Evolutionary conservation across 208 protist species (phyloP).

Genomic region (Hexamita inflata): DNA sequence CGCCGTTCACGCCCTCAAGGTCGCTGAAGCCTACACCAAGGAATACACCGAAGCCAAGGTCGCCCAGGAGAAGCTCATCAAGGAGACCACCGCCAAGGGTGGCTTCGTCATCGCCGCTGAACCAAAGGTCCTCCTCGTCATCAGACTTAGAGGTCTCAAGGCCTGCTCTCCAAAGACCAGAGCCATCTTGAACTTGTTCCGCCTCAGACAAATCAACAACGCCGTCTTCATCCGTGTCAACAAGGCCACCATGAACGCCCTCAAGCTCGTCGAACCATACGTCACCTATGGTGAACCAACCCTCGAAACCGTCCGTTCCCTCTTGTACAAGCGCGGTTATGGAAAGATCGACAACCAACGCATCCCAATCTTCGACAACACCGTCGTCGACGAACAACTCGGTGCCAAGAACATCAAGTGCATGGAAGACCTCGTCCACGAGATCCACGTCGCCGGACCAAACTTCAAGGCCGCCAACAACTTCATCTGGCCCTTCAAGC

Average conservation of each 20-base stretch:
- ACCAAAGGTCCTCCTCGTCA: slow-evolving; percentile 92
- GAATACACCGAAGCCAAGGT: slow-evolving; percentile 77
- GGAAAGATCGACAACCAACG: slow-evolving; percentile 86
- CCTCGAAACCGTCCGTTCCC: slow-evolving; percentile 77
- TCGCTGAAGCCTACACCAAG: slow-evolving; percentile 67
- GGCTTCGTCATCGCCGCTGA: slow-evolving; percentile 82
- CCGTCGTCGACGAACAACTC: slow-evolving; percentile 77
- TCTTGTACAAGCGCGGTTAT: slow-evolving; percentile 97
- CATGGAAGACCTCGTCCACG: slow-evolving; percentile 96
- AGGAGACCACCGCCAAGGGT: slow-evolving; percentile 66
- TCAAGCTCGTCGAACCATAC: slow-evolving; percentile 90
- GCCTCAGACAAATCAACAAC: slow-evolving; percentile 78
- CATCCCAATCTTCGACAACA: slow-evolving; percentile 80
- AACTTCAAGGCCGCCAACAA: slow-evolving; percentile 88
- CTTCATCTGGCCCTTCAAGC: slow-evolving; percentile 91
- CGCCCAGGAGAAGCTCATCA: slow-evolving; percentile 59
- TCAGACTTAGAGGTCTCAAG: slow-evolving; percentile 96
- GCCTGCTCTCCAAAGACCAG: slow-evolving; percentile 79
- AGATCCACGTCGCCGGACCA: slow-evolving; percentile 92
- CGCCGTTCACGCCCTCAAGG: neutral
- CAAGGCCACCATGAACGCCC: slow-evolving; percentile 96
- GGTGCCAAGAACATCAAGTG: slow-evolving; percentile 81
- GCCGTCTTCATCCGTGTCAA: slow-evolving; percentile 95
- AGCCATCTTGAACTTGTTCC: slow-evolving; percentile 94
- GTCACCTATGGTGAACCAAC: slow-evolving; percentile 94